Conservation (phyloP, 2,329 filamentous ascomycete species). For the Pezicula radicicola region DNA sequence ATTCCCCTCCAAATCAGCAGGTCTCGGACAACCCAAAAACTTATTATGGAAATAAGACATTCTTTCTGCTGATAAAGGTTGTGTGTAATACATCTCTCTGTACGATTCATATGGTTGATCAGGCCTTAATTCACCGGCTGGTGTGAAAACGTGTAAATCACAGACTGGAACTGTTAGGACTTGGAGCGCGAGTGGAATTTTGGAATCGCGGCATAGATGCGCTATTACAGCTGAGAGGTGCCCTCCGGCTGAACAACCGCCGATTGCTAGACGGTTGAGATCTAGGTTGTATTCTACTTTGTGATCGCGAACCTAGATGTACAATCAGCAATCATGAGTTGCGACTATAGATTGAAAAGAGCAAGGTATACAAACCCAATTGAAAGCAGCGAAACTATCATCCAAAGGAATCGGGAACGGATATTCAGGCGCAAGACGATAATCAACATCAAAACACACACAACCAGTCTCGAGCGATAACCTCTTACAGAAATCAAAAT, state of each 20-base stretch:
- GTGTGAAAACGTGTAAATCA: slow-evolving; percentile 9
- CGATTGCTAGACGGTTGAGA: slow-evolving; percentile 12
- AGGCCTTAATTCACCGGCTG: neutral
- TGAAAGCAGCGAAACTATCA: slow-evolving; percentile 41
- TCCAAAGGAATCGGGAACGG: slow-evolving; percentile 40
- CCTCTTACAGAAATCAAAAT: slow-evolving; percentile 38
- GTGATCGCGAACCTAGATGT: neutral
- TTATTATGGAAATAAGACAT: slow-evolving; percentile 15
- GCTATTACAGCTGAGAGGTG: slow-evolving; percentile 15
- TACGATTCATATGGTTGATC: slow-evolving; percentile 13
- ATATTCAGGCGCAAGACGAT: slow-evolving; percentile 40
- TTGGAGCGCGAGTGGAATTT: slow-evolving; percentile 15
- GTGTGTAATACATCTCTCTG: slow-evolving; percentile 11
- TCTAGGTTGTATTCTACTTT: slow-evolving; percentile 17
- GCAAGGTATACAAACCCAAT: slow-evolving; percentile 30
- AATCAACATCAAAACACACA: slow-evolving; percentile 41
- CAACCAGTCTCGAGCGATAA: slow-evolving; percentile 34
- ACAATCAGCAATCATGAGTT: neutral
- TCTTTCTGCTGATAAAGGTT: slow-evolving; percentile 10
- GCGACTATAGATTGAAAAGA: neutral
- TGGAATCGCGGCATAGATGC: slow-evolving; percentile 13
- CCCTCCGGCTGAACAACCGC: slow-evolving; percentile 16
- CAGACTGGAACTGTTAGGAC: slow-evolving; percentile 13
- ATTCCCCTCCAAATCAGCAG: slow-evolving; percentile 3
- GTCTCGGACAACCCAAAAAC: slow-evolving; percentile 11